Evolutionary conservation across 225 moss, liverwort and hornwort genomes (phyloP).

Genomic region (Ulota crispa): DNA sequence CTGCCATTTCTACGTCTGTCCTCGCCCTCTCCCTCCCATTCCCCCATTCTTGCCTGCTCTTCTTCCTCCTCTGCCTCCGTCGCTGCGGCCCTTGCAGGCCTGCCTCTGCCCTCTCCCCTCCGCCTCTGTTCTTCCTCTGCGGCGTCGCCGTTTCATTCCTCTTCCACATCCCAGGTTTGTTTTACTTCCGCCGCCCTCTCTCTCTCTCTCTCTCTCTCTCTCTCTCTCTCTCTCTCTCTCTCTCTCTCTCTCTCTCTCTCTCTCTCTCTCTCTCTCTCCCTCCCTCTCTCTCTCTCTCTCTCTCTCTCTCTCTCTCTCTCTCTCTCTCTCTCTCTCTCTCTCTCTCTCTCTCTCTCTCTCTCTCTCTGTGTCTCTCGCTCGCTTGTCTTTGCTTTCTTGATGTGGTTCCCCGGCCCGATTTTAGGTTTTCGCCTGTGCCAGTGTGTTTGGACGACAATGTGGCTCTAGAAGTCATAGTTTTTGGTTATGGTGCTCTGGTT

Average conservation of each 20-base stretch:
- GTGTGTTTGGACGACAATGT: not conserved
- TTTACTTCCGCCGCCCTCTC: not conserved
- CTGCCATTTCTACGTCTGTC: constrained; percentile 18
- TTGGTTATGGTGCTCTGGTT: not conserved
- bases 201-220: not conserved
- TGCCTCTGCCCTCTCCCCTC: not conserved
- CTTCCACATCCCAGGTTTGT: constrained; percentile 16
- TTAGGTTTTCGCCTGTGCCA: not conserved
- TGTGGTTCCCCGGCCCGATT: not conserved
- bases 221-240: not conserved
- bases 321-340: not conserved
- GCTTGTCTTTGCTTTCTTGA: not conserved
- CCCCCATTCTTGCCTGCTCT: not conserved
- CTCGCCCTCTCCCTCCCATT: not conserved
- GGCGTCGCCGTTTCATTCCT: not conserved
- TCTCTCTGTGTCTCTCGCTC: too few species aligned
- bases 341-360: not conserved
- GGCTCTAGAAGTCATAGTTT: not conserved
- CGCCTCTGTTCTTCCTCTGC: not conserved
- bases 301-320: not conserved
- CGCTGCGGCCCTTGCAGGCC: not conserved
- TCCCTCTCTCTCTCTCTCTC: not conserved
- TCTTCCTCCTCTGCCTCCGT: not conserved
- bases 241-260: too few species aligned
- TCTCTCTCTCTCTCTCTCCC: not conserved